These are phyloP conservation scores for Peronospora destructor DNA, from an alignment of 352 stramenopile genomes.

Conservation along the genomic window DNA sequence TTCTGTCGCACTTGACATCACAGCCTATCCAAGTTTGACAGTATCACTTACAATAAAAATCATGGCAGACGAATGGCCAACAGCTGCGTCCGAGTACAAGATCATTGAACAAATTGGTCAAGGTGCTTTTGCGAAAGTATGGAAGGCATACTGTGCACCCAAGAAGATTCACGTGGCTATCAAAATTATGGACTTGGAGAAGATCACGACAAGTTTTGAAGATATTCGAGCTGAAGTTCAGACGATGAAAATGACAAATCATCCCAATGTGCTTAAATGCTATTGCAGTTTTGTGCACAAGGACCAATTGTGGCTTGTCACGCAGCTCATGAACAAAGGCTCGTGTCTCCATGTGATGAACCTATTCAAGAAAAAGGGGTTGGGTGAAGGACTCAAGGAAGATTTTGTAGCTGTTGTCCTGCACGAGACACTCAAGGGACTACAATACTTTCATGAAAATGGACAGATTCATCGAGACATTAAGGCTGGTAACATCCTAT, in stretches of 20 bases:
- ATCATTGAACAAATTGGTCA: constrained; percentile 89
- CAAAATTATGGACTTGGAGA: constrained; percentile 99
- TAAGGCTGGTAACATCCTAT: constrained; percentile 97
- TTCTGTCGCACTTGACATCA: neutral
- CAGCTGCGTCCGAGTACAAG: constrained; percentile 74
- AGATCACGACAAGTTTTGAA: constrained; percentile 94
- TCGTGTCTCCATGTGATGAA: constrained; percentile 97
- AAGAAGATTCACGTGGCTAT: constrained; percentile 91
- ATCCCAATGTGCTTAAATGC: constrained; percentile 96
- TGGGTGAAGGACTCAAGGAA: constrained; percentile 88
- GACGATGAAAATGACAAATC: constrained; percentile 98
- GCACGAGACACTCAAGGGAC: constrained; percentile 92
- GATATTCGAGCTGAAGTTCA: constrained; percentile 92
- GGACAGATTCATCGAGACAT: constrained; percentile 98
- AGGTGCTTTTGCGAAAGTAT: constrained; percentile 98
- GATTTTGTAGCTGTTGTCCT: constrained; percentile 96
- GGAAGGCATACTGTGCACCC: constrained; percentile 88
- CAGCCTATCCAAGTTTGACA: neutral
- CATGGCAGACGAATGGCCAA: constrained; percentile 86
- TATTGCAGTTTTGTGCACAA: constrained; percentile 97
- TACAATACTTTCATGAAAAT: constrained; percentile 99
- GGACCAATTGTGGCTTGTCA: constrained; percentile 97
- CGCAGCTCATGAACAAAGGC: constrained; percentile 98
- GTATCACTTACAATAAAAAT: neutral
- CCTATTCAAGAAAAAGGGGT: constrained; percentile 85